Conservation (phyloP, 2,329 filamentous ascomycete species). For the Trichoderma endophyticum region DNA sequence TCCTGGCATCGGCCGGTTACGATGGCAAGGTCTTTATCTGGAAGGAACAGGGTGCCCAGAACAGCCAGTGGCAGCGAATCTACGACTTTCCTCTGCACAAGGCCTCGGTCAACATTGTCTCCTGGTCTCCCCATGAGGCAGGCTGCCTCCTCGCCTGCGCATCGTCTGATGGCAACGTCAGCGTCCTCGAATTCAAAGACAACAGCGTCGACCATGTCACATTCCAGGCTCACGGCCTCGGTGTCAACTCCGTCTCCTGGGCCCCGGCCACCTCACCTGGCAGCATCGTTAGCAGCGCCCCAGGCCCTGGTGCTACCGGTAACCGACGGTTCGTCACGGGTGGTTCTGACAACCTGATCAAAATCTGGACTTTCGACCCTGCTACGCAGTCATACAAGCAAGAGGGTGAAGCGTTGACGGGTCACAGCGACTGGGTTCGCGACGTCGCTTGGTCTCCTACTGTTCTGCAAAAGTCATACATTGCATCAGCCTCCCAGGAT, state of each 20-base stretch:
- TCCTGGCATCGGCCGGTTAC: conserved; percentile 91
- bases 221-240: conserved; percentile 88
- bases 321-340: conserved; percentile 89
- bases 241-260: conserved; percentile 96
- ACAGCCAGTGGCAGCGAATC: conserved; percentile 73
- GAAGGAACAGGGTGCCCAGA: conserved; percentile 70
- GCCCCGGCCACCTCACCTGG: conserved; percentile 82
- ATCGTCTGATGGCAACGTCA: conserved; percentile 88
- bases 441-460: conserved; percentile 97
- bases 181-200: conserved; percentile 94
- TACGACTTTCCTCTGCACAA: conserved; percentile 94
- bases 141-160: conserved; percentile 94
- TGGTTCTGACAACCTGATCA: conserved; percentile 88
- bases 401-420: conserved; percentile 63
- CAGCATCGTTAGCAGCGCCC: conserved; percentile 73
- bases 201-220: conserved; percentile 87
- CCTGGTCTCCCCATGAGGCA: conserved; percentile 95
- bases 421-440: conserved; percentile 94
- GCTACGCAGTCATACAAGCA: conserved; percentile 60
- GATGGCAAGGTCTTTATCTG: conserved; percentile 99
- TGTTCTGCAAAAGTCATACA: conserved; percentile 92
- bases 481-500: conserved; percentile 91
- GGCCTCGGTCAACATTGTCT: conserved; percentile 92
- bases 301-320: conserved; percentile 56
- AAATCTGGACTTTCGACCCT: conserved; percentile 82